Base-by-base conservation (phyloP, 352 stramenopile species). In the Phytophthora ramorum region DNA sequence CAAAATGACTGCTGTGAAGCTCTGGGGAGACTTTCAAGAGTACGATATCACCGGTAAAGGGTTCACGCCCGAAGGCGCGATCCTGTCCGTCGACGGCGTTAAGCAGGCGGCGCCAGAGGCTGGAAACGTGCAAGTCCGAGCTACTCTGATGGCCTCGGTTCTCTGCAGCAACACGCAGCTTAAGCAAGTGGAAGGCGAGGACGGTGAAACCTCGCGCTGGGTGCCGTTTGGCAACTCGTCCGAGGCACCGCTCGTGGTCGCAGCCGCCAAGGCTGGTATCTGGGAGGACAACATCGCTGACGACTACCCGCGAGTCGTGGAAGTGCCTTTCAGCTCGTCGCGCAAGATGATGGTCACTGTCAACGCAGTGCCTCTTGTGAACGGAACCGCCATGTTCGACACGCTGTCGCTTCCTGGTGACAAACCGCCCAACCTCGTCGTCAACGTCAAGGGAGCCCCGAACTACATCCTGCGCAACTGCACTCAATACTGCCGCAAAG, bases 271-370 rank as follows among this genome's bases (percentile, higher is more conserved):
- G 64, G 77, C 82, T 35, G 81, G 76, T 0, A 82, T 90, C 34
- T 84, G 76, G 71, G 79, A 89, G 53, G 79, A 90, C 38, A 73
- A 75, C 26, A 66, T 86, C 12, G 16, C 73, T 2, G 54, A 52
- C n/a, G 78, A 83, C 68, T 93, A 83, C 78, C 86, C 82, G 19
- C 85, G 96, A 9, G 34, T 93, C 0, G 82, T 87, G 12, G 95
- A 98, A 81, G 87, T 98, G 43, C 92, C 96, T 0, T 99, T 99
- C 79, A 97, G 78, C 22, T 98, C 93, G 13, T 93, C 97, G 7
- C 83, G 91, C 22, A 99, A 99, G 75, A 91, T 79, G 72, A 99
- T 99, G 97, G 73, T 92, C 40, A 92, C 84, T 3, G 76, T 92
- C n/a, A 86, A 91, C 46, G 61, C 69, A 0, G 40, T 92, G 4